phyloP scores from a whole-genome alignment of 1,139 yeast genomes.

The Blastobotrys buckinghamii region DNA sequence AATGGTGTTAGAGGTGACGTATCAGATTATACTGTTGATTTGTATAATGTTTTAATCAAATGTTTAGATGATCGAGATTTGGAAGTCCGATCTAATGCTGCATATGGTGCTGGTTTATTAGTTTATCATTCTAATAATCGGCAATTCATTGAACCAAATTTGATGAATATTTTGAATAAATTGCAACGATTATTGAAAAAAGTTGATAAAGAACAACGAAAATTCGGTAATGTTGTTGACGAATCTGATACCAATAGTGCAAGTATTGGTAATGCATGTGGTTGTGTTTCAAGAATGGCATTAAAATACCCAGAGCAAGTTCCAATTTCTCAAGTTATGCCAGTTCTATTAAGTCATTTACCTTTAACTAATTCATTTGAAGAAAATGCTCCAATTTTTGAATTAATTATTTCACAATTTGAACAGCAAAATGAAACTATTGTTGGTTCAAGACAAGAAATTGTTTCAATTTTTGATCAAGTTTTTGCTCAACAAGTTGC shows the following conservation, averaged over 20 bases:
- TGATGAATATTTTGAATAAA: conserved; percentile 64
- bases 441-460: conserved; percentile 51
- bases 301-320: conserved; percentile 65
- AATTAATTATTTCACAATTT: conserved; percentile 67
- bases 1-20: conserved; percentile 59
- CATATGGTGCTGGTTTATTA: conserved; percentile 88
- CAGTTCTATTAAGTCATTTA: conserved; percentile 68
- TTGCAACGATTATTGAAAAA: conserved; percentile 74
- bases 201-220: conserved; percentile 54
- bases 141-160: conserved; percentile 55
- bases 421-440: conserved; percentile 56
- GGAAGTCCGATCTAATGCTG: conserved; percentile 93
- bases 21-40: conserved; percentile 63
- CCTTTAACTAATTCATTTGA: conserved; percentile 88
- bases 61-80: conserved; percentile 74
- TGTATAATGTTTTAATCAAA: conserved; percentile 62
- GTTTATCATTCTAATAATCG: conserved; percentile 48
- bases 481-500: conserved; percentile 72
- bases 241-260: conserved; percentile 81
- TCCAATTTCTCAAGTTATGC: conserved; percentile 76
- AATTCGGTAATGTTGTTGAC: conserved; percentile 49
- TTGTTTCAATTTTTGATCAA: conserved; percentile 61
- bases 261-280: conserved; percentile 90
- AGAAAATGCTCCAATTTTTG: conserved; percentile 88
- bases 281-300: conserved; percentile 93